Base-by-base conservation (phyloP, 2,329 filamentous ascomycete species). In the Diaporthe velutina region DNA sequence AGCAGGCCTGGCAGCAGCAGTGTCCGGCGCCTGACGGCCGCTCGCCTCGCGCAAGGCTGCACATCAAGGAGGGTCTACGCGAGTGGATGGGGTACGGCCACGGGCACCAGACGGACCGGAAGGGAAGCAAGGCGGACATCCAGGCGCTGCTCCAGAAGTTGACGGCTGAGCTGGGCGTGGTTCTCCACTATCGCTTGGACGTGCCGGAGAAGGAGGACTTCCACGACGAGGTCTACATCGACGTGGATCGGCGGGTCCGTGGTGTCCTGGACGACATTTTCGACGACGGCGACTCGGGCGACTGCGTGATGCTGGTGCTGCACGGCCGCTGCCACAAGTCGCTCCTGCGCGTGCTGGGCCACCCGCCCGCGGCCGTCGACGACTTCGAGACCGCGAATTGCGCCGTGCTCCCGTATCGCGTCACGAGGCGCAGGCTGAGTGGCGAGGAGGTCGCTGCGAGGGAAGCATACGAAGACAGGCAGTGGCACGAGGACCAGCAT, bases 81-180 rank as follows among this genome's bases (percentile, higher is more conserved):
- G 74, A 76, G 60, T 76, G 74, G 74, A 74, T 71, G 72, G 74
- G 74, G 6, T 74, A 61, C n/a, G 60, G 64, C 42, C 74, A 76
- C 19, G 40, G 54, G 2, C 74, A 76, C 68, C 54, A 74, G 45
- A 55, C 74, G 7, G 74, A 76, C 68, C 60, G 68, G 2, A 52
- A 60, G 2, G 70, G 64, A 25, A 60, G 28, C 17, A 61, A 17
- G 7, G 45, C 45, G 4, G 35, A 70, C 3, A 58, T 76, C 15
- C 9, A 38, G 8, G 30, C 28, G 15, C 48, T 72, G 4, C 50
- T 76, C 38, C 28, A 57, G 17, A 13, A 42, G 2, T 61, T 76
- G 9, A 33, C 19, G 10, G 13, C 7, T 12, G 38, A 54, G 45
- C 54, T 76, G 22, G 40, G 35, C 4, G 3, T 72, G 8, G 9